phyloP scores from a whole-genome alignment of 371 early-diverging fungal species.

The Rhizomucor pusillus region DNA sequence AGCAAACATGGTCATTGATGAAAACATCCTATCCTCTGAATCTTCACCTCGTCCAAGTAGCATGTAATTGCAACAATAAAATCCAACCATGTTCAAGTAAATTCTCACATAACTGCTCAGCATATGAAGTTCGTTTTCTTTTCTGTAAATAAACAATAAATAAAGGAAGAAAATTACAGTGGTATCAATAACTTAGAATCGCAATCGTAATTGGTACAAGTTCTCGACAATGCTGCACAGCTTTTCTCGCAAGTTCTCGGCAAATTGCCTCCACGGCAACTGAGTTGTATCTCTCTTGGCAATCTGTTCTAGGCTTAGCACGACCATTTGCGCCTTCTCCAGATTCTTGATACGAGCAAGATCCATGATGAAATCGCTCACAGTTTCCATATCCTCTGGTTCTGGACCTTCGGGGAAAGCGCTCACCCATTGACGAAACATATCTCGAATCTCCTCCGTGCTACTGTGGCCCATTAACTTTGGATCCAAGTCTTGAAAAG shows the following conservation, averaged over 20 bases:
- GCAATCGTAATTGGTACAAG: too few species aligned
- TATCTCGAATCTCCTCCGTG: conserved; percentile 22
- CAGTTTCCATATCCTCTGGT: conserved; percentile 29
- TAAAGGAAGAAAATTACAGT: too few species aligned
- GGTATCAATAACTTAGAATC: too few species aligned
- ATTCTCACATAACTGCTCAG: too few species aligned
- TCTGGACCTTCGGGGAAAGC: conserved; percentile 27
- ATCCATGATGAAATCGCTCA: conserved; percentile 23
- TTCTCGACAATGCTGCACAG: too few species aligned
- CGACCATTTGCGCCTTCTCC: conserved; percentile 30
- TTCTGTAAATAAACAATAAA: too few species aligned
- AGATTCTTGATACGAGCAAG: conserved; percentile 26
- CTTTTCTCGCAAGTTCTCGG: background rate
- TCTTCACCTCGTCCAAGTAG: too few species aligned
- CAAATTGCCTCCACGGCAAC: conserved; percentile 1
- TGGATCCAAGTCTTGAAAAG: conserved; percentile 12
- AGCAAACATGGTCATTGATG: too few species aligned
- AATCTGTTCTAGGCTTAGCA: conserved; percentile 23
- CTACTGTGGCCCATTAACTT: conserved; percentile 24
- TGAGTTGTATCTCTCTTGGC: background rate
- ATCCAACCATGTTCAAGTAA: too few species aligned
- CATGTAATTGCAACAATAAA: too few species aligned
- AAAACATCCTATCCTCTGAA: too few species aligned
- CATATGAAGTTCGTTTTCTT: too few species aligned
- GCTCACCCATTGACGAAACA: conserved; percentile 28